Evolutionary conservation across 306 rosid species (phyloP), one percentile per base, ranked within the genome.

Genomic region (Cercis canadensis): DNA sequence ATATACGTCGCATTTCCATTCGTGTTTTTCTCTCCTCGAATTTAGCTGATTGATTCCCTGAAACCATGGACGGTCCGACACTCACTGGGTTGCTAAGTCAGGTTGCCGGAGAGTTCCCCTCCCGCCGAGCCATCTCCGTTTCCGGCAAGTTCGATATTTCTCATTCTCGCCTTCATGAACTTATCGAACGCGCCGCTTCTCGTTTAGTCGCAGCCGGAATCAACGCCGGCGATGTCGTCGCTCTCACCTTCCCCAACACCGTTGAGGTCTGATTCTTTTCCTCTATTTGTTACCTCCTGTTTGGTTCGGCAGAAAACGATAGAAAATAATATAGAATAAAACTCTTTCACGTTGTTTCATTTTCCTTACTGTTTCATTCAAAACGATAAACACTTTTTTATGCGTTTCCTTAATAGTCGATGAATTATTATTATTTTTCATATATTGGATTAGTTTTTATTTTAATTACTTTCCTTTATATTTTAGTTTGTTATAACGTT

Each of bases 191-290:
- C 32, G 85, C 98, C 43, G 97, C 98, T 7, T 54, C 85, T 14
- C 80, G 68, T 4, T 33, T 94, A 8, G 12, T 86, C 72, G 70
- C 87, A 33, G 64, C 85, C 40, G 98, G 96, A 0, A 60, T 90
- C 78, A 71, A 67, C 17, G 78, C 84, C 33, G 84, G 83, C 68
- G 95, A 94, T 43, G 92, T 87, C 67, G 86, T 90, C 50, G 95
- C 95, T 10, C 98, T 94, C 62, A 86, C 96, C 60, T 94, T 90
- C 77, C 89, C 90, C 16, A 94, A 94, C 73, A 62, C 86, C 75
- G 67, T 94, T 63, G 97, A 89, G 94, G 97, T 88, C 11, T 34
- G 33, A 4, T 39, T 13, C 18, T 31, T 5, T 10, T 39, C 12
- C 15, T 21, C 12, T 31, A 13, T 57, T 44, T 24, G 3, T 32